phyloP scores from a whole-genome alignment of 2,329 filamentous ascomycete genomes.

The Pseudogymnoascus sp. region DNA sequence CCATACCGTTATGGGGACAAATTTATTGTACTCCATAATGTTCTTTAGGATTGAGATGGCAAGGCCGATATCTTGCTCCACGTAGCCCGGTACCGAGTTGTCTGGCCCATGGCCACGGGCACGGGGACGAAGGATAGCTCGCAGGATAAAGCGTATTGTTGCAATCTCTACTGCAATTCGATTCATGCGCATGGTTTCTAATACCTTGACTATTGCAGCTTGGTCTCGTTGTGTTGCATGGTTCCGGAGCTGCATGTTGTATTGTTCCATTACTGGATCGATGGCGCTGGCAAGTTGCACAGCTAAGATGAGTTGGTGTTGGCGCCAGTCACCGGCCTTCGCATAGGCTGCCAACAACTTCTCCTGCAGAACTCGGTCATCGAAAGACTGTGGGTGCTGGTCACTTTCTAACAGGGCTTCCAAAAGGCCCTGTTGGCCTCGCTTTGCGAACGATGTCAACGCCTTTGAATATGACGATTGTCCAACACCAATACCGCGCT shows the following conservation, averaged over 20 bases:
- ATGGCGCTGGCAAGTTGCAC: constrained; percentile 39
- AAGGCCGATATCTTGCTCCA: constrained; percentile 30
- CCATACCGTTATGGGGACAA: constrained; percentile 41
- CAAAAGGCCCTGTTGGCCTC: constrained; percentile 36
- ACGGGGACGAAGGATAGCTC: constrained; percentile 32
- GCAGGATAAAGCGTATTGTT: constrained; percentile 37
- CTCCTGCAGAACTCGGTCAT: constrained; percentile 46
- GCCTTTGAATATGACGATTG: constrained; percentile 57
- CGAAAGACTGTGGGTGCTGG: constrained; percentile 56
- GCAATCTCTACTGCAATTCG: constrained; percentile 33
- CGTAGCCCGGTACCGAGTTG: neutral
- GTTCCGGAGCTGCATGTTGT: constrained; percentile 40
- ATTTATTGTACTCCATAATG: constrained; percentile 36
- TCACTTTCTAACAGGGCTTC: constrained; percentile 40
- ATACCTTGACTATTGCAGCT: constrained; percentile 14
- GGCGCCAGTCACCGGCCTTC: constrained; percentile 39
- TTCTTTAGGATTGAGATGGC: constrained; percentile 39
- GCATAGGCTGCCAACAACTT: constrained; percentile 45
- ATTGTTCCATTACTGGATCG: constrained; percentile 30
- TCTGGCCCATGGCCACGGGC: constrained; percentile 19
- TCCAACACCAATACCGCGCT: constrained; percentile 54
- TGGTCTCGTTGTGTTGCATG: constrained; percentile 30
- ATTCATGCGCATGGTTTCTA: constrained; percentile 41
- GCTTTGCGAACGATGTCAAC: constrained; percentile 53
- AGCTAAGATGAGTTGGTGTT: constrained; percentile 47